Conservation (phyloP, 1,139 yeast species). For the Geotrichum fermentans region DNA sequence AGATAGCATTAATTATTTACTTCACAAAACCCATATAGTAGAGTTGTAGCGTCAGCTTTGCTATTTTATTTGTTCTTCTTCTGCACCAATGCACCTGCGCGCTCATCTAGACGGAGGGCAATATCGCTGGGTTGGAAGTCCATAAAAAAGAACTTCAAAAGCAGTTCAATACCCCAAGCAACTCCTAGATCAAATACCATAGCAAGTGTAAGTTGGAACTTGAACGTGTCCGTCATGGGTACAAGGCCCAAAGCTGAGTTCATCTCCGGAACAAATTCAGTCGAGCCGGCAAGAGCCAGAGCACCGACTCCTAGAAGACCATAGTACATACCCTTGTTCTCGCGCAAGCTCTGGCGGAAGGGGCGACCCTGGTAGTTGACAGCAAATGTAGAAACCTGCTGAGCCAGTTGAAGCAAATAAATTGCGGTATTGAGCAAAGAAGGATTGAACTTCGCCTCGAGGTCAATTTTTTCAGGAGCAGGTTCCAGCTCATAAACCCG, state of each 20-base stretch:
- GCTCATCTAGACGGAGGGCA: conserved; percentile 46
- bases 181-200: conserved; percentile 72
- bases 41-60: too few species aligned
- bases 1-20: not conserved
- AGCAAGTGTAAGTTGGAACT: conserved; percentile 65
- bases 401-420: conserved; percentile 88
- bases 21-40: too few species aligned
- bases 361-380: conserved; percentile 98
- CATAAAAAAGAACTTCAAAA: conserved; percentile 79
- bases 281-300: conserved; percentile 84
- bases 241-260: conserved; percentile 90
- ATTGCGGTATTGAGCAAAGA: conserved; percentile 93
- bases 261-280: conserved; percentile 91
- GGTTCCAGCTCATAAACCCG: conserved; percentile 88
- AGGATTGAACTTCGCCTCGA: conserved; percentile 84
- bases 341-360: conserved; percentile 83
- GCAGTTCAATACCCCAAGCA: conserved; percentile 74
- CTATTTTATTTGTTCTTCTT: conserved; percentile 32
- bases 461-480: conserved; percentile 79
- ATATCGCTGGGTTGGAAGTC: conserved; percentile 91
- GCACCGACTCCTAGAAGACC: conserved; percentile 90
- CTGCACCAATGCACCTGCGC: conserved; percentile 31
- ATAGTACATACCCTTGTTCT: conserved; percentile 94
- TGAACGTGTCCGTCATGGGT: conserved; percentile 73
- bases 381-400: conserved; percentile 95